phyloP scores from a whole-genome alignment of 805 yeast genomes.

The Yarrowia osloensis region DNA sequence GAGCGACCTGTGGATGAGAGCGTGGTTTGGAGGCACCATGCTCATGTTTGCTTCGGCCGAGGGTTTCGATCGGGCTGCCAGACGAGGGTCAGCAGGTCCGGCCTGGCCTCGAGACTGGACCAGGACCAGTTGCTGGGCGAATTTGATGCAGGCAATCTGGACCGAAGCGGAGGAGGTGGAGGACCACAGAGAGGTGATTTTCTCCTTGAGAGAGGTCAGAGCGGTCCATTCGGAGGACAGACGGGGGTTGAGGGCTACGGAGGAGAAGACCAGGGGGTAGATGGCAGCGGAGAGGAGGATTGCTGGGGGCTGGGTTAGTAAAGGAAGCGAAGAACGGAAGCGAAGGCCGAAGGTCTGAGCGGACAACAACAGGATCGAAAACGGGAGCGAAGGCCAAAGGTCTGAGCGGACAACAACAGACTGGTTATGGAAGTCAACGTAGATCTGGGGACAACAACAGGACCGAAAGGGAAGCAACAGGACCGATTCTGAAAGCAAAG shows the following conservation, averaged over 20 bases:
- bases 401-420: neutral
- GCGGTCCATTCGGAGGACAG: slow-evolving; percentile 55
- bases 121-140: slow-evolving; percentile 60
- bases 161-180: slow-evolving; percentile 48
- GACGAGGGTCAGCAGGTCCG: slow-evolving; percentile 39
- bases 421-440: too few species aligned
- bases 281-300: slow-evolving; percentile 32
- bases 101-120: slow-evolving; percentile 52
- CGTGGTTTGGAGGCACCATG: slow-evolving; percentile 59
- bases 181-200: slow-evolving; percentile 63
- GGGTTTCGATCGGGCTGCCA: slow-evolving; percentile 32
- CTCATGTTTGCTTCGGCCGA: slow-evolving; percentile 48
- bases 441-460: too few species aligned
- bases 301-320: neutral
- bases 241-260: slow-evolving; percentile 46
- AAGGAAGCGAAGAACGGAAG: neutral
- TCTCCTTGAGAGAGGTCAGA: slow-evolving; percentile 56
- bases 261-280: slow-evolving; percentile 52
- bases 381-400: neutral
- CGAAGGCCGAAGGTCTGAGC: neutral
- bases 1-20: slow-evolving; percentile 58
- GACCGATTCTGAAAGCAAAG: too few species aligned
- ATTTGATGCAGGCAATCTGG: slow-evolving; percentile 70
- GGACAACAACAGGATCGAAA: neutral
- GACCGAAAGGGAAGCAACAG: too few species aligned